Evolutionary conservation across 495 filamentous ascomycete species (phyloP).

Genomic region (Margaritispora aquatica): DNA sequence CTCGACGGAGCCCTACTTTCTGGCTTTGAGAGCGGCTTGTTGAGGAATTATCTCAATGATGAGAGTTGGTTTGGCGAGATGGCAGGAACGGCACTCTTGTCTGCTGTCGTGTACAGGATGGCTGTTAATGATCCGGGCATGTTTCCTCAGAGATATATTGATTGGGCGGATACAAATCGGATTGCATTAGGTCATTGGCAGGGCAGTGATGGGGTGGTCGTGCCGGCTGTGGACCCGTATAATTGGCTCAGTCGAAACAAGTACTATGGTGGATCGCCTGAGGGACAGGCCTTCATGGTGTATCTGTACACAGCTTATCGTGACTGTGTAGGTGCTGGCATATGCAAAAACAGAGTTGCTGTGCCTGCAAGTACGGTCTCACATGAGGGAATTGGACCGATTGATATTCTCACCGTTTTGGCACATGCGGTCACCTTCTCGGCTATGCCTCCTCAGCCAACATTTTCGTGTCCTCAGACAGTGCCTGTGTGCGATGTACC

Average conservation of each 20-base stretch:
- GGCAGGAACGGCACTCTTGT: conserved; percentile 40
- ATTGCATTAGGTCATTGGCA: conserved; percentile 25
- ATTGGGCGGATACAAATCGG: conserved; percentile 40
- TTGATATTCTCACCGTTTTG: conserved; percentile 11
- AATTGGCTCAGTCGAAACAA: conserved; percentile 35
- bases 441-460: conserved; percentile 1
- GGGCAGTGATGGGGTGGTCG: conserved; percentile 32
- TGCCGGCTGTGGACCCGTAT: conserved; percentile 42
- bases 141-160: conserved; percentile 33
- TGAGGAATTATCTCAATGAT: conserved; percentile 46
- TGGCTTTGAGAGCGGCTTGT: conserved; percentile 31
- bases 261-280: conserved; percentile 31
- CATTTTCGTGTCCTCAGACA: too few relatives aligned
- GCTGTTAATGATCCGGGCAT: conserved; percentile 31
- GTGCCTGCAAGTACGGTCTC: conserved; percentile 4
- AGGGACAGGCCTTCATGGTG: conserved; percentile 43
- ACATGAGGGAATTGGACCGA: conserved; percentile 7
- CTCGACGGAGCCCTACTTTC: conserved; percentile 38
- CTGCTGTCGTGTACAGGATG: conserved; percentile 41
- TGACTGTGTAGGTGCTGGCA: conserved; percentile 29
- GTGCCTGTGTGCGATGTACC: too few relatives aligned
- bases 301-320: conserved; percentile 39
- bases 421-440: conserved; percentile 8
- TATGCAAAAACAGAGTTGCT: not conserved
- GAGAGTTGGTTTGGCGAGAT: conserved; percentile 45